These are phyloP conservation scores for Setaria viridis DNA, from an alignment of 202 grass and related monocot genomes.

Conservation along the genomic window DNA sequence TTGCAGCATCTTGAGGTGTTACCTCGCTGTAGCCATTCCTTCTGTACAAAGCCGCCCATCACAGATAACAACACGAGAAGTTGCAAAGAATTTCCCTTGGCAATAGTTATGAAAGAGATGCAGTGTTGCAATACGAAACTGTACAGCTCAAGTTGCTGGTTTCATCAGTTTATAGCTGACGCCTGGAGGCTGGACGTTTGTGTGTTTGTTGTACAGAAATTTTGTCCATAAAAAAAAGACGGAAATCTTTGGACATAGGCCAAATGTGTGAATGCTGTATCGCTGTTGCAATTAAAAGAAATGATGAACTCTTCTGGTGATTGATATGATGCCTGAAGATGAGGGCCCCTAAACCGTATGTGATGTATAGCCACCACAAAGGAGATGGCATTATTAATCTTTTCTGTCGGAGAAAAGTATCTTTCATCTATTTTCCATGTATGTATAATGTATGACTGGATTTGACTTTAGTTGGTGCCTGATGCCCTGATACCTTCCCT, in stretches of 20 bases:
- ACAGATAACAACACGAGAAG: neutral
- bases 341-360: neutral
- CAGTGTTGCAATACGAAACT: neutral
- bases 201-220: slow-evolving; percentile 27
- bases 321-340: slow-evolving; percentile 3
- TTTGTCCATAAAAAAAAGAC: neutral
- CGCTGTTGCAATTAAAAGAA: neutral
- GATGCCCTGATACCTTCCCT: neutral
- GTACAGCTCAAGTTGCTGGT: neutral
- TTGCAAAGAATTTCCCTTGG: neutral
- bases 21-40: neutral
- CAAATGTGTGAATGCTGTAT: slow-evolving; percentile 4
- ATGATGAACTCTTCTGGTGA: slow-evolving; percentile 9
- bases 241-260: neutral
- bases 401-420: neutral
- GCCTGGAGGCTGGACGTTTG: slow-evolving; percentile 7
- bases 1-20: neutral
- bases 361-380: neutral
- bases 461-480: neutral
- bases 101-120: neutral
- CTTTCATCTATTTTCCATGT: too few relatives aligned
- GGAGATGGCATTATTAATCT: neutral
- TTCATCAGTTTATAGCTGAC: neutral
- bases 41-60: slow-evolving; percentile 7
- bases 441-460: neutral